Percentiles rank a stretch among this genome's conserved stretches.
These are phyloP conservation scores for Neoboletus brunneissimus DNA, from an alignment of 768 basidiomycete genomes.

Conservation along the genomic window DNA sequence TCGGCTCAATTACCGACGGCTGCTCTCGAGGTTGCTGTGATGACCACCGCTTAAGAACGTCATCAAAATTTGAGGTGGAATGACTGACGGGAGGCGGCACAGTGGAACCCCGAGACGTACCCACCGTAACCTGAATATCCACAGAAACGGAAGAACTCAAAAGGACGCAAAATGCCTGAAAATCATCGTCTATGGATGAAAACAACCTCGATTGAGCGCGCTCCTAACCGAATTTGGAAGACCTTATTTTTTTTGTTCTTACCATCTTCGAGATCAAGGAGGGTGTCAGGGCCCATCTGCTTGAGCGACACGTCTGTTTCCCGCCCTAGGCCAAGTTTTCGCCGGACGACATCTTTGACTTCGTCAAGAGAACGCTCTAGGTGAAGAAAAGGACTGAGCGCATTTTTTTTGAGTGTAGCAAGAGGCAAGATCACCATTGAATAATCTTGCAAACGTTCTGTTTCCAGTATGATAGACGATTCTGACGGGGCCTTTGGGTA, in stretches of 20 bases:
- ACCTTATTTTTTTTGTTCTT: neutral
- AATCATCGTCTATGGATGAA: slow-evolving; percentile 63
- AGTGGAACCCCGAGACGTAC: neutral
- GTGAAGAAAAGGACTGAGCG: slow-evolving; percentile 3
- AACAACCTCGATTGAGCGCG: neutral
- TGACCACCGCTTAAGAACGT: neutral
- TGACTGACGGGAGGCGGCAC: slow-evolving; percentile 4
- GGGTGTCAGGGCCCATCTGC: slow-evolving; percentile 53
- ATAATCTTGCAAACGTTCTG: slow-evolving; percentile 40
- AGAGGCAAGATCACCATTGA: slow-evolving; percentile 35
- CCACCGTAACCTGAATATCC: slow-evolving; percentile 36
- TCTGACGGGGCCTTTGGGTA: slow-evolving; percentile 9
- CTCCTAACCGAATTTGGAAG: neutral
- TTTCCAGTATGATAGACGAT: slow-evolving; percentile 39
- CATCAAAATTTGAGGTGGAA: neutral
- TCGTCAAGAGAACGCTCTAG: slow-evolving; percentile 62
- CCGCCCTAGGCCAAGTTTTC: slow-evolving; percentile 53
- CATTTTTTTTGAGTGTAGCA: neutral
- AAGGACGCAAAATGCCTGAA: slow-evolving; percentile 62
- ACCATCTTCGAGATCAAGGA: slow-evolving; percentile 80
- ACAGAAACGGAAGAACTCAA: slow-evolving; percentile 38
- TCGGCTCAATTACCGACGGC: neutral
- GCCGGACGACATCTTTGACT: slow-evolving; percentile 54
- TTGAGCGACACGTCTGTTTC: slow-evolving; percentile 38
- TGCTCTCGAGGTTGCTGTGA: neutral